Evolutionary conservation across 1,284 basidiomycete species (phyloP), one percentile per base, ranked within the genome.

Genomic region (Malassezia dermatis): DNA sequence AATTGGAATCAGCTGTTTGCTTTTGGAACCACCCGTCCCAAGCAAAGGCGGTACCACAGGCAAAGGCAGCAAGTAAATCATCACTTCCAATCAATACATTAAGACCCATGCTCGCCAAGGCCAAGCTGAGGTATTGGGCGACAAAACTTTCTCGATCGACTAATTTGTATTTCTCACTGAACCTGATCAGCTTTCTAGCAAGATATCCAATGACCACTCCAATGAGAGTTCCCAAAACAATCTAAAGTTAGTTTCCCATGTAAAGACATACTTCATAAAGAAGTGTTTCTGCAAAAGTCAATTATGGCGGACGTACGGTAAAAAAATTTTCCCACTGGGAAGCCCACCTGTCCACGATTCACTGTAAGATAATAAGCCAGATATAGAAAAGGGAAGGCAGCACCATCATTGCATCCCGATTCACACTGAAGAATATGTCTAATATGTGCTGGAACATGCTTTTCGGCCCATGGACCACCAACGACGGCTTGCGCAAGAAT

Each of bases 391-490:
- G 93, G 93, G 75, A 94, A 99, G 0, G 93, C 93, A 1, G 77
- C 72, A 27, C 72, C 73, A 44, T 71, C 67, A 74, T 94, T 94
- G 23, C 86, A 83, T 0, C 90, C 90, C 6, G 87, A 89, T 76
- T 96, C 91, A 1, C 89, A 89, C 3, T 87, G 82, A n/a, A 95
- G 78, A 52, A 94, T 80, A 75, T 96, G 89, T 34, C 91, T 84
- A 44, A 98, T 81, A 75, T 99, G 94, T 0, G 89, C 85, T 0
- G 93, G 93, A 15, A 99, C 93, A 68, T 99, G 93, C 73, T 95
- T 94, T 75, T 98, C 88, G 2, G 93, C 93, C 78, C 93, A 99
- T 76, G 89, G 93, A 50, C 94, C 93, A 70, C 94, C 93, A 12
- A 98, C 86, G 52, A 98, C 76, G 24, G 78, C 77, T 49, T 80